These are phyloP conservation scores for Acanthamoeba lugdunensis DNA, from an alignment of 208 protist genomes.

Conservation along the genomic window DNA sequence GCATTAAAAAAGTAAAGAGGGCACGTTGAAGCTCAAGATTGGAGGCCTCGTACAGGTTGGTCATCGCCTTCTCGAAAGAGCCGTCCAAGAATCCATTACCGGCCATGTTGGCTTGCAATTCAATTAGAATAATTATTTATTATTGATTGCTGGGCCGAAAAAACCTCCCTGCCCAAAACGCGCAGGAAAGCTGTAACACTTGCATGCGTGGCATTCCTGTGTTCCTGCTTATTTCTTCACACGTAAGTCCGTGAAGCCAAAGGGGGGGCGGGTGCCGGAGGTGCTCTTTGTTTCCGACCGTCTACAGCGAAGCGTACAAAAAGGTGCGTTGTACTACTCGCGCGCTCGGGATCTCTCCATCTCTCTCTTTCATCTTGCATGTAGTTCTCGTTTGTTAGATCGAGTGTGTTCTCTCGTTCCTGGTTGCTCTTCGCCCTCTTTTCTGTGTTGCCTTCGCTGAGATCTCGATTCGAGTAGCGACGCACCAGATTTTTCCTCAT, in stretches of 20 bases:
- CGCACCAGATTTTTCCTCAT: constrained; percentile 41
- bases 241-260: background rate
- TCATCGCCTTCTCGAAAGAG: constrained; percentile 11
- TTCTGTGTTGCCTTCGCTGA: background rate
- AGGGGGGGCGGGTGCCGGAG: background rate
- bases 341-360: background rate
- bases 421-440: background rate
- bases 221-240: constrained; percentile 4
- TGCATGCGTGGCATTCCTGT: background rate
- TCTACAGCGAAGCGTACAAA: background rate
- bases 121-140: background rate
- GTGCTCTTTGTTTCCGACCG: constrained; percentile 39
- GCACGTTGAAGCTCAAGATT: too few relatives aligned
- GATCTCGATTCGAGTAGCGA: constrained; percentile 1
- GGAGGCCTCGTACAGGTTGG: background rate
- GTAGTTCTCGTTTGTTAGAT: background rate
- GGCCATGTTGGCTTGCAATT: background rate
- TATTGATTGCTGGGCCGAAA: background rate
- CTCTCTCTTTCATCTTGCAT: background rate
- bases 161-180: background rate
- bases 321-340: background rate
- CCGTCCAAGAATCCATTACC: constrained; percentile 17
- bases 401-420: background rate
- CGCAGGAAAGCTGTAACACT: background rate
- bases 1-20: too few relatives aligned